Conservation (phyloP, 176 grass and related monocot species). For the Poa annua region DNA sequence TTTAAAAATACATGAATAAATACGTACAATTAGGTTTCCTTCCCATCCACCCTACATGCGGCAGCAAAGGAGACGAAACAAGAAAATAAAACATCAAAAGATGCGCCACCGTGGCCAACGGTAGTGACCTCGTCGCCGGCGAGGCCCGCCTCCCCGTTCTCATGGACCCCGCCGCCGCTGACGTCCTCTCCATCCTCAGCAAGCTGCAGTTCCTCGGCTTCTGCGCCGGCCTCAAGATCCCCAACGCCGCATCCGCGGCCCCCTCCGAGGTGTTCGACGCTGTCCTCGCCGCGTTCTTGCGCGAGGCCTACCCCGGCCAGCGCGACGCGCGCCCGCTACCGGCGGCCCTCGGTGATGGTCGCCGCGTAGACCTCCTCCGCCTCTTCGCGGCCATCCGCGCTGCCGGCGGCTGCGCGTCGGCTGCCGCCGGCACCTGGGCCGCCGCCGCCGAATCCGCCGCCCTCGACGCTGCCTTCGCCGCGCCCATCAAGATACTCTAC, state of each 20-base stretch:
- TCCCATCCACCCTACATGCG: background rate
- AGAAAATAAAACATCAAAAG: background rate
- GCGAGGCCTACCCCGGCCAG: conserved; percentile 45
- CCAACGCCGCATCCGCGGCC: conserved; percentile 21
- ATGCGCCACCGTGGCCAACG: conserved; percentile 29
- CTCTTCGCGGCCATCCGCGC: conserved; percentile 52
- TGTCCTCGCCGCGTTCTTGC: conserved; percentile 52
- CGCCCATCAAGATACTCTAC: conserved; percentile 58
- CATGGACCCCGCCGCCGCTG: conserved; percentile 34
- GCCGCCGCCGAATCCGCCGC: conserved; percentile 42
- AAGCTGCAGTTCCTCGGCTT: conserved; percentile 64
- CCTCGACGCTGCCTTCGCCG: conserved; percentile 27
- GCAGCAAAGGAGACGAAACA: background rate
- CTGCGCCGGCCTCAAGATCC: conserved; percentile 45
- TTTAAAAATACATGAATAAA: background rate
- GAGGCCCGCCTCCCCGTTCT: background rate
- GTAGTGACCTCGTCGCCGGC: conserved; percentile 44
- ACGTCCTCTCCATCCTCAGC: conserved; percentile 51
- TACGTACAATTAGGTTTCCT: background rate
- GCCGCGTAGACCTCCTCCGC: conserved; percentile 50
- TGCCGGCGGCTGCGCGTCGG: conserved; percentile 48
- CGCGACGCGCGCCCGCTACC: conserved; percentile 52
- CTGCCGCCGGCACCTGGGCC: conserved; percentile 38
- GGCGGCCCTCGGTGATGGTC: conserved; percentile 38
- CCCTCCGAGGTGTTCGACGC: conserved; percentile 59